Evolutionary conservation across 192 early-diverging fungal species (phyloP), one percentile per base, ranked within the genome.

Genomic region (Coemansia sp.): DNA sequence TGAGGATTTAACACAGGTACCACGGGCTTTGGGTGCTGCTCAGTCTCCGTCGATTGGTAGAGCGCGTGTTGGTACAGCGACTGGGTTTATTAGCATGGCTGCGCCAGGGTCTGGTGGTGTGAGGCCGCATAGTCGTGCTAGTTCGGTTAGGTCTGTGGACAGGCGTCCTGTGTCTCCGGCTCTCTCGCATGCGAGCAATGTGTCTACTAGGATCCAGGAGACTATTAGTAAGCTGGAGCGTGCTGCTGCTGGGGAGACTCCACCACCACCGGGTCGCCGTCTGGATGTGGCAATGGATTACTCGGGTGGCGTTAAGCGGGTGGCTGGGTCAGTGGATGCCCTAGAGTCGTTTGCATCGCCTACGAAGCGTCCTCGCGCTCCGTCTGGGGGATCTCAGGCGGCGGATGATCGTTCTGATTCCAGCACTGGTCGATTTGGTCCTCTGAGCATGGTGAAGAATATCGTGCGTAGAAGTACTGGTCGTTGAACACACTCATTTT

Each of bases 11-110:
- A 43, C n/a, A 47, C 55, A 10, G 6, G 43, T 24, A 67, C 15
- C 16, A 29, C 12, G 2, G 16, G 44, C 15, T 16, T 46, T 15
- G 15, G 27, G 27, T 27, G 27, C 27, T 27, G 27, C 27, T 1
- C 44, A 18, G 16, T 51, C n/a, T 4, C 47, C 47, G 47, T 20
- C 47, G 1, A 20, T 51, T 51, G 47, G 47, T 36, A 38, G 80
- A 0, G 71, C 68, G 9, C 57, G 80, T 0, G 47, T 82, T 27
- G 72, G 71, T 24, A 82, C 80, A 7, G 10, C 67, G 1, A 82
- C 75, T 10, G 80, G 80, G 31, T 82, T 82, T 16, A 74, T 82
- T 43, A 82, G 75, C 51, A 16, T 74, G 36, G 69, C 34, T 4
- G 59, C 71, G 27, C 78, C 78, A 3, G 70, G 33, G 9, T 41